Percentiles rank a stretch among this genome's conserved stretches.
phyloP scores from a whole-genome alignment of 2,329 filamentous ascomycete genomes.

The Lasiodiplodia theobromae region DNA sequence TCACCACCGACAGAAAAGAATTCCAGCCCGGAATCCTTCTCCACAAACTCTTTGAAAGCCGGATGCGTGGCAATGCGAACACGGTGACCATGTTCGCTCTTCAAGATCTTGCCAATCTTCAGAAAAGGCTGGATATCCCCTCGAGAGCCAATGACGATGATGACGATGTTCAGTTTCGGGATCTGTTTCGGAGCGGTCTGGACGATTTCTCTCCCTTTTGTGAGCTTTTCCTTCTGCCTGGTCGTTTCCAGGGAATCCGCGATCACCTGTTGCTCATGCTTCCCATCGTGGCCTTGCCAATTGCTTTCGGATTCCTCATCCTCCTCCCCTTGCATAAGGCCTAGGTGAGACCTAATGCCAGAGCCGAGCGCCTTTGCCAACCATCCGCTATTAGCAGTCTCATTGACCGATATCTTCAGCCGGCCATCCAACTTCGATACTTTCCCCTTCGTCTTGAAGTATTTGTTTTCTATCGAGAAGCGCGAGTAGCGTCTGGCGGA shows the following conservation, averaged over 20 bases:
- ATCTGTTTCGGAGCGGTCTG: slow-evolving; percentile 37
- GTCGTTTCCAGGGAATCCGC: background rate
- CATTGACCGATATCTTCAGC: slow-evolving; percentile 74
- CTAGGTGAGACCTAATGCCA: slow-evolving; percentile 65
- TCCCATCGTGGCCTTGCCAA: background rate
- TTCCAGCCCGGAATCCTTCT: slow-evolving; percentile 74
- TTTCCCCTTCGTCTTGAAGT: slow-evolving; percentile 69
- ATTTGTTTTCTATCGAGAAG: slow-evolving; percentile 69
- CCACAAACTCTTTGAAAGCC: slow-evolving; percentile 76
- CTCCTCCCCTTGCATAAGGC: slow-evolving; percentile 24
- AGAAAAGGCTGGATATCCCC: slow-evolving; percentile 85
- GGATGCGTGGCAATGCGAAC: slow-evolving; percentile 82
- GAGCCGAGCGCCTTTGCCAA: slow-evolving; percentile 75
- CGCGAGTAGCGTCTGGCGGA: slow-evolving; percentile 52
- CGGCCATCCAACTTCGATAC: slow-evolving; percentile 74
- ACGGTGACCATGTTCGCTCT: slow-evolving; percentile 74
- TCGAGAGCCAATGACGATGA: slow-evolving; percentile 82
- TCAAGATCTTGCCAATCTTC: slow-evolving; percentile 74
- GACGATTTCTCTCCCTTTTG: slow-evolving; percentile 39
- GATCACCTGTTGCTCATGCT: background rate
- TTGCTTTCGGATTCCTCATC: slow-evolving; percentile 28
- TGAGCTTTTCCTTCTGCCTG: background rate
- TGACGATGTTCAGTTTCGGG: slow-evolving; percentile 76
- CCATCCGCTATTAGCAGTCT: slow-evolving; percentile 73
- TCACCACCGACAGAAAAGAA: slow-evolving; percentile 84